Conservation (phyloP, 768 basidiomycete genomes). For the Trametes sanguinea region DNA sequence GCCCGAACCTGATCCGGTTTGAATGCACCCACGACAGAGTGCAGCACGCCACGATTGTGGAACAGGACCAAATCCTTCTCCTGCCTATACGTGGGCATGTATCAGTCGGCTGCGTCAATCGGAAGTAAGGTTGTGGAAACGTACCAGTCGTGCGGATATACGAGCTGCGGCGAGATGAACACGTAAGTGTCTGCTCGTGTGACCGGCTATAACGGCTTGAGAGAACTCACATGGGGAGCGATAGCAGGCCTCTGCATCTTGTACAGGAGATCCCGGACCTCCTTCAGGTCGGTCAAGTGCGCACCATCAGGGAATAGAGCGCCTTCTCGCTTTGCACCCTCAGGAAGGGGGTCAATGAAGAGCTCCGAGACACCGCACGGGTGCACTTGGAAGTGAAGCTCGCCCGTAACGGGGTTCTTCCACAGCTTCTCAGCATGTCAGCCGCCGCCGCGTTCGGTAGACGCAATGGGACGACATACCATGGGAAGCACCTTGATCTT, state of each 20-base stretch:
- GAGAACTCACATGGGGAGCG: conserved; percentile 60
- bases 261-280: conserved; percentile 76
- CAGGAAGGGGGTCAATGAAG: conserved; percentile 71
- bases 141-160: conserved; percentile 89
- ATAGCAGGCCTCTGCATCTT: conserved; percentile 90
- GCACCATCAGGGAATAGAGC: conserved; percentile 85
- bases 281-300: conserved; percentile 68
- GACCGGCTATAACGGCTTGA: background rate
- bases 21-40: conserved; percentile 80
- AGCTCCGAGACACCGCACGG: conserved; percentile 74
- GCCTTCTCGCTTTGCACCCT: conserved; percentile 53
- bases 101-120: background rate
- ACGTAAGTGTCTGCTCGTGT: conserved; percentile 12
- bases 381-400: conserved; percentile 88
- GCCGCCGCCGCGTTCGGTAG: background rate
- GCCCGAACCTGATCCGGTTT: conserved; percentile 64
- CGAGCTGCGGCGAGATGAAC: conserved; percentile 45
- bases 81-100: conserved; percentile 33
- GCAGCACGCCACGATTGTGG: conserved; percentile 83
- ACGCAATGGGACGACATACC: conserved; percentile 34
- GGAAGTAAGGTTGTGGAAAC: conserved; percentile 8
- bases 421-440: background rate
- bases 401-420: conserved; percentile 76
- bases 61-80: conserved; percentile 80
- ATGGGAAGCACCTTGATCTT: conserved; percentile 74